Evolutionary conservation across 306 rosid species (phyloP).

Genomic region (Ormosia emarginata): DNA sequence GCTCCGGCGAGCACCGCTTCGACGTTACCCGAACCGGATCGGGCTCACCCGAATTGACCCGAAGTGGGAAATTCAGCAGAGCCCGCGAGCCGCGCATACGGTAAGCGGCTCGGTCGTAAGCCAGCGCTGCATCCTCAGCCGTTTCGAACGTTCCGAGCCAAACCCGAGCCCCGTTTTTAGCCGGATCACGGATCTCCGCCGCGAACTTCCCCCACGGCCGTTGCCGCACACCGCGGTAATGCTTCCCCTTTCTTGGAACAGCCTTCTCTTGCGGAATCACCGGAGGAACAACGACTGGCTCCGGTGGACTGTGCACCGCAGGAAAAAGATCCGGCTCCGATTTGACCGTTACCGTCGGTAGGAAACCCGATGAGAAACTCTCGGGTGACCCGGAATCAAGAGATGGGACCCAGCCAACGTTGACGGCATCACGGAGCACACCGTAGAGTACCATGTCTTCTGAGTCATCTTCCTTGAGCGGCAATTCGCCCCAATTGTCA

Average conservation of each 20-base stretch:
- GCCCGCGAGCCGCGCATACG: constrained; percentile 90
- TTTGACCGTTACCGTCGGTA: constrained; percentile 20
- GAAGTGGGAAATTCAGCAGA: constrained; percentile 74
- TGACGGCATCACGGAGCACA: constrained; percentile 68
- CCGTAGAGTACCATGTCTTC: constrained; percentile 84
- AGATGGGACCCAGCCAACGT: constrained; percentile 77
- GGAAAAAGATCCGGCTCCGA: constrained; percentile 40
- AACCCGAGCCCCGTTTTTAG: constrained; percentile 86
- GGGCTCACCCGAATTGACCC: constrained; percentile 84
- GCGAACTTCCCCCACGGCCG: constrained; percentile 99
- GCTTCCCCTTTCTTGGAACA: constrained; percentile 66
- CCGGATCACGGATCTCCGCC: constrained; percentile 95
- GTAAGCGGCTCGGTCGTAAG: constrained; percentile 89
- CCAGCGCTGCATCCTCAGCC: constrained; percentile 93
- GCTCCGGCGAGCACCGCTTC: constrained; percentile 56
- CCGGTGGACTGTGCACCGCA: neutral
- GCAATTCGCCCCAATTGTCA: constrained; percentile 79
- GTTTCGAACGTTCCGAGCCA: constrained; percentile 96
- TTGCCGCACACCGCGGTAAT: constrained; percentile 84
- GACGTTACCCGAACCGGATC: constrained; percentile 76
- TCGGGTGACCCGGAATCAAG: constrained; percentile 28
- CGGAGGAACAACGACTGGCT: neutral
- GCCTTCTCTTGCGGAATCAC: neutral
- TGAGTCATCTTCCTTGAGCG: constrained; percentile 70
- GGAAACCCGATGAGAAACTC: neutral